Percentiles rank a stretch among this genome's conserved stretches.
Conservation (phyloP, 2,329 filamentous ascomycete genomes). For the Onygena corvina region DNA sequence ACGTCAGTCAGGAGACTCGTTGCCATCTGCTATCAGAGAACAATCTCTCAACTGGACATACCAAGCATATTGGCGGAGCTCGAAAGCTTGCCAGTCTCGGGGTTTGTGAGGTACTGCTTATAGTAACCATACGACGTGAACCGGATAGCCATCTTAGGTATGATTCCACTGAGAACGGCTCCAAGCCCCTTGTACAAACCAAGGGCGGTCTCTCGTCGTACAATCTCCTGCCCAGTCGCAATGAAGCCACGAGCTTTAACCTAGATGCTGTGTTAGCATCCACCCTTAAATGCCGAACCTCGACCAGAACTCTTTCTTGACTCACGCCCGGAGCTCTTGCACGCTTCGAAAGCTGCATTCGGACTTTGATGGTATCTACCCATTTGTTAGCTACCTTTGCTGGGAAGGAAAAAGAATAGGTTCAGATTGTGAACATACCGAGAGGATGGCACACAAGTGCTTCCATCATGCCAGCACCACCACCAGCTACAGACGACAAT, state of each 20-base stretch:
- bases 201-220: slow-evolving; percentile 77
- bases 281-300: neutral
- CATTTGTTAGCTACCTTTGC: slow-evolving; percentile 18
- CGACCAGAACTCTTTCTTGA: slow-evolving; percentile 14
- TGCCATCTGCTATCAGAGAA: neutral
- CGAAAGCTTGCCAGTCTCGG: slow-evolving; percentile 53
- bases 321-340: slow-evolving; percentile 65
- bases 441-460: slow-evolving; percentile 90
- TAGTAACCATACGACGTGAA: slow-evolving; percentile 97
- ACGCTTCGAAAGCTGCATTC: slow-evolving; percentile 92
- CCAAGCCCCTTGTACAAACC: slow-evolving; percentile 97
- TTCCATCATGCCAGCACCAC: slow-evolving; percentile 98
- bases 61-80: slow-evolving; percentile 61
- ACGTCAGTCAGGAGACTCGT: slow-evolving; percentile 6
- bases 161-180: slow-evolving; percentile 86
- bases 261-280: slow-evolving; percentile 23
- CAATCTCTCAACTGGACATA: slow-evolving; percentile 23
- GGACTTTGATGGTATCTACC: slow-evolving; percentile 90
- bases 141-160: slow-evolving; percentile 98
- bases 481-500: slow-evolving; percentile 54
- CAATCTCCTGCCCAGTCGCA: slow-evolving; percentile 71
- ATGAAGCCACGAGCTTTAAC: slow-evolving; percentile 75
- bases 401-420: slow-evolving; percentile 3
- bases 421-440: slow-evolving; percentile 42
- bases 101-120: slow-evolving; percentile 67